A percentile compares a stretch with the other conserved stretches of the same genome.
These are phyloP conservation scores for Fusarium circinatum DNA, from an alignment of 2,329 filamentous ascomycete genomes.

Conservation along the genomic window DNA sequence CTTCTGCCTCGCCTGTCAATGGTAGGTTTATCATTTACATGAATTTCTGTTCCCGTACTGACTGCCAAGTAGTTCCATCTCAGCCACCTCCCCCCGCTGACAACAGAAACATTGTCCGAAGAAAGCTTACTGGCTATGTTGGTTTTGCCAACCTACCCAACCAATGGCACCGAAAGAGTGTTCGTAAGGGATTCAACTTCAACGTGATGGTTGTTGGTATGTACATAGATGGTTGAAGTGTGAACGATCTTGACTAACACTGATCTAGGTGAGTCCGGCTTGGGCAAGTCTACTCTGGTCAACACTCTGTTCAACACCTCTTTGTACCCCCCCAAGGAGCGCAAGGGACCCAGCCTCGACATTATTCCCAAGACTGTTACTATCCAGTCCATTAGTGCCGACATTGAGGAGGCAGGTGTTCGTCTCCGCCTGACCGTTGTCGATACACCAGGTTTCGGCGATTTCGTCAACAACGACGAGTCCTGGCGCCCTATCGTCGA, in stretches of 20 bases:
- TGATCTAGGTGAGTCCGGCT: slow-evolving; percentile 88
- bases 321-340: slow-evolving; percentile 97
- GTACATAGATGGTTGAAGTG: slow-evolving; percentile 46
- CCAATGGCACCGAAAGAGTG: slow-evolving; percentile 99
- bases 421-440: slow-evolving; percentile 96
- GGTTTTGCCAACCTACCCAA: slow-evolving; percentile 99
- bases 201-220: slow-evolving; percentile 99
- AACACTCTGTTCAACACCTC: slow-evolving; percentile 99
- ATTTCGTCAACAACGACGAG: slow-evolving; percentile 99
- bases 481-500: slow-evolving; percentile 99
- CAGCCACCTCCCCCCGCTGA: slow-evolving; percentile 63
- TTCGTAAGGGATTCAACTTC: slow-evolving; percentile 99
- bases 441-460: slow-evolving; percentile 96
- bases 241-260: not conserved
- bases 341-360: slow-evolving; percentile 95
- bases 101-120: slow-evolving; percentile 94
- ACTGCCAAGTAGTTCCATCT: slow-evolving; percentile 44
- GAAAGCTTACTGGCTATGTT: slow-evolving; percentile 98
- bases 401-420: slow-evolving; percentile 98
- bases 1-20: slow-evolving; percentile 52
- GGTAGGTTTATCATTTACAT: slow-evolving; percentile 46
- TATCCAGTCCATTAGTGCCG: slow-evolving; percentile 93
- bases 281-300: slow-evolving; percentile 98
- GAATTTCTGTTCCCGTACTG: not conserved
- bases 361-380: slow-evolving; percentile 98